Evolutionary conservation across 164 flowering plant genomes (phyloP), one percentile per base, ranked within the genome.

Genomic region (Chimonanthus salicifolius): DNA sequence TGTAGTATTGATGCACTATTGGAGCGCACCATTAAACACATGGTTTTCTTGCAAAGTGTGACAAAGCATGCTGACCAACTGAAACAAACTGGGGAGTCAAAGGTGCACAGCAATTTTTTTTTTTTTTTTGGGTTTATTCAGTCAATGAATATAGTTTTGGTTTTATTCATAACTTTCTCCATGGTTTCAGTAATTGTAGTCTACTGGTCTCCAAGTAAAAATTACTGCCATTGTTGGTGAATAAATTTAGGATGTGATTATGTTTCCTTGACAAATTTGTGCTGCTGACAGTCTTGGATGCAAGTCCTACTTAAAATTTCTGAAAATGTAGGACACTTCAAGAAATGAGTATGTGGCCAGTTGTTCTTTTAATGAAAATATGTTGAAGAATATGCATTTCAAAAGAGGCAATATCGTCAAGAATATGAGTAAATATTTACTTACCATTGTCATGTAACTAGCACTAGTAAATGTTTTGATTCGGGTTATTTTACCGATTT

Each of bases 1-100:
- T 94, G 97, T 87, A 96, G 97, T 84, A 96, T 96, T 58, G 99
- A 96, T 89, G 91, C 93, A 44, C 83, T 96, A 33, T 83, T 96
- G 68, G 99, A 96, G 75, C 86, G 92, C 11, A 96, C 99, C 44
- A 92, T 96, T 73, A 96, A 94, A 82, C 99, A 96, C 78, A 96
- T 94, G 99, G 89, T 92, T 74, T 96, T 96, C 90, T 78, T 96
- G 91, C 97, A 96, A 87, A 89, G 91, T 78, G 98, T 96, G 70
- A 91, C 94, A 21, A 90, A 91, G 83, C 97, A 96, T 76, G 97
- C 95, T 43, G 97, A 96, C 85, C 91, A 91, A 78, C 86, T 96
- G 4, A 90, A 90, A 78, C 93, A 88, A 70, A 83, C 90, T 8
- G 97, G 88, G 71, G 82, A 71, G 71, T 83, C 94, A 33, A 91